These are phyloP conservation scores for Colletotrichum tabaci DNA, from an alignment of 2,329 filamentous ascomycete species.

Conservation along the genomic window DNA sequence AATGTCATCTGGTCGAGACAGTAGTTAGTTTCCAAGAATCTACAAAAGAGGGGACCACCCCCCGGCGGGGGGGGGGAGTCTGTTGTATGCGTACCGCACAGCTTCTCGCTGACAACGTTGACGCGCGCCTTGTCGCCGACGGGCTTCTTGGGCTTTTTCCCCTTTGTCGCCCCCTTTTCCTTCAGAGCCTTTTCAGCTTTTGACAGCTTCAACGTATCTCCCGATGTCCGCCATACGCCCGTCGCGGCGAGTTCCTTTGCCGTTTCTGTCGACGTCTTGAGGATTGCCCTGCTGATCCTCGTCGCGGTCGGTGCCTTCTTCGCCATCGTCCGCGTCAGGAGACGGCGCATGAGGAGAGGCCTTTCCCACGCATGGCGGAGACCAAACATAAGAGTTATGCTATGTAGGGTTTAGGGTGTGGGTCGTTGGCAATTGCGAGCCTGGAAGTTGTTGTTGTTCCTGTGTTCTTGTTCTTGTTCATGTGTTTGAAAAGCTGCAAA, in stretches of 20 bases:
- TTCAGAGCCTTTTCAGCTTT: not conserved
- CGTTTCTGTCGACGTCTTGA: not conserved
- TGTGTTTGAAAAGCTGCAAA: not conserved
- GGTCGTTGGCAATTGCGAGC: not conserved
- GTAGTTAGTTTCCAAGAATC: no score
- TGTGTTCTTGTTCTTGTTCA: not conserved
- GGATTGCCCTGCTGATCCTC: not conserved
- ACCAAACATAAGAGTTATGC: not conserved
- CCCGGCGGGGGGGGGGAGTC: not conserved
- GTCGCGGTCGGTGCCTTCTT: not conserved
- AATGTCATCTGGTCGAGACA: conserved; percentile 70
- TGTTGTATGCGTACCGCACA: conserved; percentile 59
- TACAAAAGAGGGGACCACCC: not conserved
- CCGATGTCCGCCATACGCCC: not conserved
- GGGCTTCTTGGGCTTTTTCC: conserved; percentile 4
- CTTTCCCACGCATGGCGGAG: not conserved
- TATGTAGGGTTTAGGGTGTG: not conserved
- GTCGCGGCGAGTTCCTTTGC: not conserved
- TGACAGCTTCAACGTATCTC: accelerated
- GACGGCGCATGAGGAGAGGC: not conserved
- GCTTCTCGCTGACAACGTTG: conserved; percentile 66
- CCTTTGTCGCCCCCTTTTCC: not conserved
- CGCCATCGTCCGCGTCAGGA: not conserved
- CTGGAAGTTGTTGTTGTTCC: not conserved
- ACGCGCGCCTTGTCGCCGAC: conserved; percentile 54